Base-by-base conservation (phyloP, 768 basidiomycete species). In the Boletellus emodensis region DNA sequence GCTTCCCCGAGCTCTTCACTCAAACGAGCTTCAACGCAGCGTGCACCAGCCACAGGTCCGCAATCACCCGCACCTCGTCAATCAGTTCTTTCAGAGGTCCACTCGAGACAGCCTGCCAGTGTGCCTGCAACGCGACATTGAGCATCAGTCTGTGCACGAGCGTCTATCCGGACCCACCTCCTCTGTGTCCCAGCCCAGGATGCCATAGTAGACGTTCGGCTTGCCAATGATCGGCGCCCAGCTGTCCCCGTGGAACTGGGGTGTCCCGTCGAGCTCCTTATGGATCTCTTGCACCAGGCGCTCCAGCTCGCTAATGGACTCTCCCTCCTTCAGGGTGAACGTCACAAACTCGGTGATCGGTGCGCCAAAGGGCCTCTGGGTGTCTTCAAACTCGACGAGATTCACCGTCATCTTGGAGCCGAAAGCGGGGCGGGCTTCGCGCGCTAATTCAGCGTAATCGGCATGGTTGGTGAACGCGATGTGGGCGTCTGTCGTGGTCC, bases 101-200 rank as follows among this genome's bases (percentile, higher is more conserved):
- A 4, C 32, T 44, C 4, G 22, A 37, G 50, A 72, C 71, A 13
- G 68, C 69, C 26, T 62, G 61, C 64, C 64, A 66, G 49, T 72
- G 71, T 3, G 67, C 71, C 71, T 72, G 47, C 14, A 51, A 49
- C 17, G 28, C 9, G 17, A 26, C 13, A 11, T 37, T 51, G 40
- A 51, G 42, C 7, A 15, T 38, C 37, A 38, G 15, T 32, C 44
- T 41, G 2, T 17, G 10, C 44, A 14, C 28, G 30, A 26, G 24
- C 42, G 33, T 40, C 34, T 44, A 5, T 22, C 4, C 6, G 15
- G 22, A 54, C 61, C 44, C 30, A 68, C 72, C 44, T 68, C 33
- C 6, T 70, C 66, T 15, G 52, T 71, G 43, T 69, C 63, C 72
- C 72, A 73, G 11, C 72, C 72, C 32, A 73, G 54, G 24, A 71